These are phyloP conservation scores for Lyophyllum shimeji DNA, from an alignment of 768 basidiomycete species.

Conservation along the genomic window DNA sequence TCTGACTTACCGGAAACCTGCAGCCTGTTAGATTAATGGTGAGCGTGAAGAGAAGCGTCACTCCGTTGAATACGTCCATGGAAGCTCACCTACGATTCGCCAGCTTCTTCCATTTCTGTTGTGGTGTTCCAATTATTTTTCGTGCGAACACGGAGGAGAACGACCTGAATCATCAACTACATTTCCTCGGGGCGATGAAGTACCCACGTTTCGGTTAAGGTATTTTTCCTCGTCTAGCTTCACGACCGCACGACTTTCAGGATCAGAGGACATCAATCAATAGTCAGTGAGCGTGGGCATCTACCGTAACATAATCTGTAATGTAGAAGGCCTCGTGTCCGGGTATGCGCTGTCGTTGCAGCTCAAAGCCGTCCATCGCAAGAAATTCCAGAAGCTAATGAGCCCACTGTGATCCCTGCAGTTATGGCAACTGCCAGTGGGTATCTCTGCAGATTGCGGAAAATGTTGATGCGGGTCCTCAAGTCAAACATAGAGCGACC, in stretches of 20 bases:
- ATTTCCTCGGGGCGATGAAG: background rate
- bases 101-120: slow-evolving; percentile 78
- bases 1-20: slow-evolving; percentile 66
- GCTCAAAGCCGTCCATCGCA: slow-evolving; percentile 11
- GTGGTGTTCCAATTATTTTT: slow-evolving; percentile 78
- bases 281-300: slow-evolving; percentile 7
- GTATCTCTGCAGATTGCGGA: too few species aligned
- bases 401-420: too few species aligned
- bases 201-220: slow-evolving; percentile 68
- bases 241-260: background rate
- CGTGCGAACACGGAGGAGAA: background rate
- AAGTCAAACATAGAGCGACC: too few species aligned
- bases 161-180: slow-evolving; percentile 9
- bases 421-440: too few species aligned
- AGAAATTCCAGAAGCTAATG: background rate
- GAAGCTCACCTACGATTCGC: slow-evolving; percentile 62
- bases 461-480: too few species aligned
- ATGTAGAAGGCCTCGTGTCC: slow-evolving; percentile 61
- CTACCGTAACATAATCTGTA: slow-evolving; percentile 68
- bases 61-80: slow-evolving; percentile 9
- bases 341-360: slow-evolving; percentile 30
- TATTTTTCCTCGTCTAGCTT: slow-evolving; percentile 73
- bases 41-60: background rate
- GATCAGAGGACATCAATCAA: background rate
- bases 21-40: slow-evolving; percentile 40